Evolutionary conservation across 2,329 filamentous ascomycete species (phyloP).

Genomic region (Aspergillus ibericus): DNA sequence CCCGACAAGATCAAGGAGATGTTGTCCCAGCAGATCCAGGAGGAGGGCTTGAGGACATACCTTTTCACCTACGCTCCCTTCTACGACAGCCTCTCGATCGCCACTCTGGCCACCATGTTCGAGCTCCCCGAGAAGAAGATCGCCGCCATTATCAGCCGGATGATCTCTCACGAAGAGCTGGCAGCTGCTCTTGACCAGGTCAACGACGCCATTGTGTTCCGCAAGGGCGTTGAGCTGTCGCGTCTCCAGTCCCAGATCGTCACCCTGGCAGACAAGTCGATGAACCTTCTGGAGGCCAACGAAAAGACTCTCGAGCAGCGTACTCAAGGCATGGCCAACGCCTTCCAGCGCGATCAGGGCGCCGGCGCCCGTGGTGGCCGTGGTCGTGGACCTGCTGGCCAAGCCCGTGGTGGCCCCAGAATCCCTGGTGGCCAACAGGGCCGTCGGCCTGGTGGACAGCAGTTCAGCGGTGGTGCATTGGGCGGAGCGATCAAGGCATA

Average conservation of each 20-base stretch:
- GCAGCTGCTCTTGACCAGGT: constrained; percentile 96
- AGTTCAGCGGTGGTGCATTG: constrained; percentile 53
- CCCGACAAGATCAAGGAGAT: constrained; percentile 92
- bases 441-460: constrained; percentile 50
- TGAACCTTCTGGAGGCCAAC: constrained; percentile 92
- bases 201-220: constrained; percentile 96
- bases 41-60: constrained; percentile 96
- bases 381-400: constrained; percentile 46
- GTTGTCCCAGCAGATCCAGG: constrained; percentile 97
- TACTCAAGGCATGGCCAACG: constrained; percentile 92
- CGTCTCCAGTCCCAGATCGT: constrained; percentile 93
- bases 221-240: constrained; percentile 97
- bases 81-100: constrained; percentile 92
- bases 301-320: constrained; percentile 96
- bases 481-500: constrained; percentile 53
- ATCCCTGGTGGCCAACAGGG: constrained; percentile 42
- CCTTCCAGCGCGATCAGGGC: constrained; percentile 89
- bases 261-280: constrained; percentile 93
- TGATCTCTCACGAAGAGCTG: constrained; percentile 99
- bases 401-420: constrained; percentile 39
- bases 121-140: constrained; percentile 90
- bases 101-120: constrained; percentile 89
- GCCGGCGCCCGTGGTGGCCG: constrained; percentile 67
- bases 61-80: constrained; percentile 99
- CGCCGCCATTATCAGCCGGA: constrained; percentile 92